Base-by-base conservation (phyloP, 306 rosid genomes). In the Crataegus laevigata region DNA sequence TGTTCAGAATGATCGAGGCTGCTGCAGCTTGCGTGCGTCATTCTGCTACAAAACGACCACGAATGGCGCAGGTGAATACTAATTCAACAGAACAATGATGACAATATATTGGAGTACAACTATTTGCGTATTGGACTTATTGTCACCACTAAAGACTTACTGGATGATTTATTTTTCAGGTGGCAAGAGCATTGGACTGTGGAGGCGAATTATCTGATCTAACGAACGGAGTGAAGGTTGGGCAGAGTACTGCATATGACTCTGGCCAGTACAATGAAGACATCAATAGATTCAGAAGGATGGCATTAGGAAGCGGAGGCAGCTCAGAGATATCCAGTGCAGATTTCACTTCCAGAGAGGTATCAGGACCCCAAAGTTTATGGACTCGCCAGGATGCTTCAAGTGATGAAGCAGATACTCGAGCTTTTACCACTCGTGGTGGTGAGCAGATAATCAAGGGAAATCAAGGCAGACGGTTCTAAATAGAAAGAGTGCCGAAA, bases 21-120 rank as follows among this genome's bases (percentile, higher is more conserved):
- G 98, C 99, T 17, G 99, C 96, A 51, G 99, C 98, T 3, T 92
- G 99, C 42, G 88, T 94, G 75, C 96, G 98, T 30, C 96, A 89
- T 75, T 94, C 98, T 24, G 98, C 91, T 77, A 89, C 84, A 26
- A 92, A 89, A 79, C 89, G 99, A 40, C 99, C 99, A 38, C 77
- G 99, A 17, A 92, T 94, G 97, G 84, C 76, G 58, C 99, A 94
- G 99, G 99, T 94, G 63, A 74, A n/a, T 14, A 55, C 45, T 65
- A 66, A 69, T 18, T 18, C 3, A 0, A 11, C 8, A n/a, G 17
- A 3, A n/a, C 52, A 45, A 14, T 14, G 19, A 47, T 47, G 52
- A 47, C 52, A 47, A 47, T 14, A 4, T 13, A 45, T 45, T 45
- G 51, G 51, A 14, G 36, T 32, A 45, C 4, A 45, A 45, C 18